Percentiles rank a stretch among this genome's conserved stretches.
These are phyloP conservation scores for Erodium trifolium DNA, from an alignment of 441 rosid genomes.

Conservation along the genomic window DNA sequence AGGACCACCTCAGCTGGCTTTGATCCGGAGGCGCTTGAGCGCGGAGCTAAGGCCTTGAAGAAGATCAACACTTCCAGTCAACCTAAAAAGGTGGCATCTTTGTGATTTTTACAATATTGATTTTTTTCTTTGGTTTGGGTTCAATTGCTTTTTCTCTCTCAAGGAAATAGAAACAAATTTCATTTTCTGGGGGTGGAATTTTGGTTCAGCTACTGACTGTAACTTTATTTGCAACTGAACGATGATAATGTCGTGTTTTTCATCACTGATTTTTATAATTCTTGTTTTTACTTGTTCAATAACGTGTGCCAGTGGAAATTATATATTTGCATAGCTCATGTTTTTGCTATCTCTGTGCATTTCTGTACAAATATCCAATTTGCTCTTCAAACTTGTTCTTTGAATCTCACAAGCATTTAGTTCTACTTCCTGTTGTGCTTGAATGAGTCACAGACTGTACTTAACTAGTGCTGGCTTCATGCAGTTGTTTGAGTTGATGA, in stretches of 20 bases:
- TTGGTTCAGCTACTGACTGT: no score
- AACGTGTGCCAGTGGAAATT: no score
- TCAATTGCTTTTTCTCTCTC: neutral
- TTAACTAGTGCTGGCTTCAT: neutral
- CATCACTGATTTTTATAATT: no score
- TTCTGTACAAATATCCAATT: no score
- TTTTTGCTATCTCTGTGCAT: no score
- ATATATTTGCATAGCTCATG: no score
- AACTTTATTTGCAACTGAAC: no score
- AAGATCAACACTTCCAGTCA: conserved; percentile 59
- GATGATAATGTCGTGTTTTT: no score
- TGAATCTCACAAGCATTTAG: neutral
- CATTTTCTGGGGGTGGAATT: no score
- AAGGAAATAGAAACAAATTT: neutral
- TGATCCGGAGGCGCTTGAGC: conserved; percentile 85
- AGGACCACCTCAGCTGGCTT: conserved; percentile 86
- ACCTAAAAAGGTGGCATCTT: conserved; percentile 57
- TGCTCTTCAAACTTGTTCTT: neutral
- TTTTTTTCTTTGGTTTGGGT: neutral
- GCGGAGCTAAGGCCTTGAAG: conserved; percentile 68
- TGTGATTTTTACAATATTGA: neutral
- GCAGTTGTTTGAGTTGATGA: conserved; percentile 67
- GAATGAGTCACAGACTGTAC: neutral
- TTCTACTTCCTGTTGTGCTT: neutral
- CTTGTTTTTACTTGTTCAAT: no score